These are phyloP conservation scores for Aurantiochytrium sp. DNA, from an alignment of 108 stramenopile species.

Conservation along the genomic window DNA sequence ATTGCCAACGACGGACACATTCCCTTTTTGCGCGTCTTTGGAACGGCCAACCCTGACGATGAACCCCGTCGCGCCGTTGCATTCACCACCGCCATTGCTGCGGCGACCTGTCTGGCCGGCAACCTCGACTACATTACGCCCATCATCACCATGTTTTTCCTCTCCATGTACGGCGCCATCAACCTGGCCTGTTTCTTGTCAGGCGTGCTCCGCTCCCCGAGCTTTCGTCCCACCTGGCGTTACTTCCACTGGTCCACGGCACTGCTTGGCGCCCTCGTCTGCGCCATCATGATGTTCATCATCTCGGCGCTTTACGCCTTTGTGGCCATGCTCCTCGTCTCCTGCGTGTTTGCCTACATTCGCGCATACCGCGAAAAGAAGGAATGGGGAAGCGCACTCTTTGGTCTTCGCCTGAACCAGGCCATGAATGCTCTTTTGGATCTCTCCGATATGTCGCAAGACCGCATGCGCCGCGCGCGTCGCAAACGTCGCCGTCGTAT, in stretches of 20 bases:
- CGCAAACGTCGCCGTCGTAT: neutral
- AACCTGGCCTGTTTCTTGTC: slow-evolving; percentile 65
- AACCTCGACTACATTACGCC: slow-evolving; percentile 71
- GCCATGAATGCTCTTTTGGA: slow-evolving; percentile 29
- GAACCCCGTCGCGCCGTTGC: slow-evolving; percentile 30
- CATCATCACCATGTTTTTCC: slow-evolving; percentile 64
- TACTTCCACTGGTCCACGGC: slow-evolving; percentile 64
- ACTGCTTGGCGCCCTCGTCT: slow-evolving; percentile 56
- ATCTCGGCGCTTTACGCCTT: slow-evolving; percentile 44
- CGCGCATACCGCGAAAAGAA: slow-evolving; percentile 29
- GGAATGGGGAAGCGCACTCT: slow-evolving; percentile 31
- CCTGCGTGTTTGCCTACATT: slow-evolving; percentile 46
- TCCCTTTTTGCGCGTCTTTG: slow-evolving; percentile 49
- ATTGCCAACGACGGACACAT: slow-evolving; percentile 58
- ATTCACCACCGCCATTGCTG: slow-evolving; percentile 30
- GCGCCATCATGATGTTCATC: slow-evolving; percentile 52
- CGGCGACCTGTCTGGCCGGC: slow-evolving; percentile 51
- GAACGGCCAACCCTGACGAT: neutral
- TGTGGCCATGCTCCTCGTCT: slow-evolving; percentile 32
- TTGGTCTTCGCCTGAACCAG: neutral
- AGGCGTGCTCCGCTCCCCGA: slow-evolving; percentile 52
- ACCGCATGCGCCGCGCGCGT: neutral
- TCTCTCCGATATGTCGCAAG: slow-evolving; percentile 15
- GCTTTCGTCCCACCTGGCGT: slow-evolving; percentile 65
- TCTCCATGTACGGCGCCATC: slow-evolving; percentile 63